A percentile compares a stretch with the other conserved stretches of the same genome.
Evolutionary conservation across 2,329 filamentous ascomycete species (phyloP).

Genomic region (Arthrinium phaeospermum): DNA sequence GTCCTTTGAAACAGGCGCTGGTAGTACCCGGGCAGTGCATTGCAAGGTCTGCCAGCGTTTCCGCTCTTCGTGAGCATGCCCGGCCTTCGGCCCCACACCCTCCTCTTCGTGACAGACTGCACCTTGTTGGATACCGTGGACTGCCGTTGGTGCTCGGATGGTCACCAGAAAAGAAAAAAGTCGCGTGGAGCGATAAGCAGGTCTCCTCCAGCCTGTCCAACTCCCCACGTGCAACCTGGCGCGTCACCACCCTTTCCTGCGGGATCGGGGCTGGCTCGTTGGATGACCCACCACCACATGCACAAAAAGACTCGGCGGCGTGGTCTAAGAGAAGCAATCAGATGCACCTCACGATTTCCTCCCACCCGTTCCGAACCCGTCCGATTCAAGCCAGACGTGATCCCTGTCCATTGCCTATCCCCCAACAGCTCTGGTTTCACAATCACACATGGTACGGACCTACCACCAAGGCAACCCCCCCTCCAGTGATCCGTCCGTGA

Average conservation of each 20-base stretch:
- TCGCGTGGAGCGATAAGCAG: not conserved
- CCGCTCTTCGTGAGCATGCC: constrained; percentile 13
- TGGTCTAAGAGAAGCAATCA: not conserved
- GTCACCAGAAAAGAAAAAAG: not conserved
- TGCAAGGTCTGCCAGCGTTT: constrained; percentile 8
- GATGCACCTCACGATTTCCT: constrained; percentile 12
- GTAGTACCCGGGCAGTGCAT: constrained; percentile 2
- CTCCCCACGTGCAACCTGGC: constrained; percentile 4
- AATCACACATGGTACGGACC: not conserved
- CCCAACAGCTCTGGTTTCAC: not conserved
- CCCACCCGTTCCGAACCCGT: not conserved
- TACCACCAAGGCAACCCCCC: not conserved
- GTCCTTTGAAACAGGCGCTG: constrained; percentile 9
- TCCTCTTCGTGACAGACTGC: constrained; percentile 9
- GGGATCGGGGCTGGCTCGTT: not conserved
- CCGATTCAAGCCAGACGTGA: not conserved
- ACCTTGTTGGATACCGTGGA: constrained; percentile 13
- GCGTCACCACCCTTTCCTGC: not conserved
- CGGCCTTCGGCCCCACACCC: constrained; percentile 1
- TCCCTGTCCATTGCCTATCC: not conserved
- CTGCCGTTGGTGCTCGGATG: constrained; percentile 3
- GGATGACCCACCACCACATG: constrained; percentile 13
- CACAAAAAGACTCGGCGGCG: constrained; percentile 3
- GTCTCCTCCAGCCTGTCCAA: not conserved
- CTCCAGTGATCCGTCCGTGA: constrained; percentile 1